Base-by-base conservation (phyloP, 768 basidiomycete species). In the Multifurca ochricompacta region DNA sequence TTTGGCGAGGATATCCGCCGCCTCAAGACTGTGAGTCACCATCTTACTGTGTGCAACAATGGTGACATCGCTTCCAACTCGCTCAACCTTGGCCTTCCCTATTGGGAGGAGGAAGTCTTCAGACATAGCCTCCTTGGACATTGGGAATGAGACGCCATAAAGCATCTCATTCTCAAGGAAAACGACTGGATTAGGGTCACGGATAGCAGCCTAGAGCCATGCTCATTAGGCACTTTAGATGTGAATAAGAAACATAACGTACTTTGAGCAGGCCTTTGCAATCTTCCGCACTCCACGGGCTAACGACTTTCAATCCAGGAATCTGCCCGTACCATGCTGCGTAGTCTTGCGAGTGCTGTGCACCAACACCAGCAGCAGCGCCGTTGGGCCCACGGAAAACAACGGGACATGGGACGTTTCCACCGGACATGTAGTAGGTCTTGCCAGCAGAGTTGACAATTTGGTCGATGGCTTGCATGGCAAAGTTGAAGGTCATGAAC, bases 401-500 rank as follows among this genome's bases (percentile, higher is more conserved):
- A 59, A 99, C 90, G 21, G 96, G 93, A 75, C 95, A 98, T 10
- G 93, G 90, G 16, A 97, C 94, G 66, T 93, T 97, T 60, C 96
- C 96, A 54, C 96, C 96, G 35, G 96, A 98, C 96, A 99, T 99
- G 81, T 99, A 99, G 73, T 97, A 94, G 4, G 96, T 99, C 78
- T 98, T 99, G 57, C 91, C 96, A 52, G 88, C 96, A n/a, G 96
- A 98, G 80, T 99, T 99, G 72, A 99, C 92, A 59, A 99, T 99
- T 67, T 99, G 96, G 74, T 99, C 96, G 69, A 99, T 98, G 54
- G 96, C 94, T 73, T 94, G 92, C 95, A 98, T 99, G 61, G 95
- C 95, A 69, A 99, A 98, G 79, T 99, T 98, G 79, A 95, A 98
- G 14, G 95, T 98, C 95, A 97, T 98, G 77, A 97, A 99, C 77